These are phyloP conservation scores for Lachnellula subtilissima DNA, from an alignment of 2,329 filamentous ascomycete species.

Conservation along the genomic window DNA sequence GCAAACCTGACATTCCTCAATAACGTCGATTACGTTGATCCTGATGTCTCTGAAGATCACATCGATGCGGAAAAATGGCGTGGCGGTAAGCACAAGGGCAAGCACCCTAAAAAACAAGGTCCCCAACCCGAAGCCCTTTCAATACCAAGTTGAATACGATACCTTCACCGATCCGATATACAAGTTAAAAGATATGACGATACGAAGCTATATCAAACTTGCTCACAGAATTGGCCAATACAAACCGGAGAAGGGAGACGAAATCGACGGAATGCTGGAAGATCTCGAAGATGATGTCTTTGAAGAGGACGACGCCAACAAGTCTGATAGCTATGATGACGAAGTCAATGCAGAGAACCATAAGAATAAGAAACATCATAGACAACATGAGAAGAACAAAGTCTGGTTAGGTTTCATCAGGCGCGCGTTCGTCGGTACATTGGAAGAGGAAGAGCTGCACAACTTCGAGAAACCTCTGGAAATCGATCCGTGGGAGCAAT, in stretches of 20 bases:
- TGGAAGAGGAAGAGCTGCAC: slow-evolving; percentile 59
- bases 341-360: slow-evolving; percentile 30
- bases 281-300: slow-evolving; percentile 22
- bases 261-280: slow-evolving; percentile 19
- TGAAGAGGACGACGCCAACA: slow-evolving; percentile 19
- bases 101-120: slow-evolving; percentile 48
- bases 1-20: slow-evolving; percentile 92
- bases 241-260: slow-evolving; percentile 32
- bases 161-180: slow-evolving; percentile 74
- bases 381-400: slow-evolving; percentile 55
- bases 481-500: background rate
- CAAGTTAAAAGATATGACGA: slow-evolving; percentile 75
- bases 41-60: slow-evolving; percentile 22
- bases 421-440: slow-evolving; percentile 74
- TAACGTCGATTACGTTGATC: slow-evolving; percentile 51
- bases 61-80: slow-evolving; percentile 49
- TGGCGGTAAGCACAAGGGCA: slow-evolving; percentile 57
- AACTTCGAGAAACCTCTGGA: slow-evolving; percentile 8
- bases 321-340: slow-evolving; percentile 27
- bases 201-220: slow-evolving; percentile 72
- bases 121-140: slow-evolving; percentile 59
- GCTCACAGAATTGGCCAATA: slow-evolving; percentile 70
- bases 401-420: slow-evolving; percentile 73
- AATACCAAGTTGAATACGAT: slow-evolving; percentile 79
- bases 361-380: slow-evolving; percentile 46